phyloP scores from a whole-genome alignment of 176 grass and related monocot species.

The Echinochloa phyllopogon region DNA sequence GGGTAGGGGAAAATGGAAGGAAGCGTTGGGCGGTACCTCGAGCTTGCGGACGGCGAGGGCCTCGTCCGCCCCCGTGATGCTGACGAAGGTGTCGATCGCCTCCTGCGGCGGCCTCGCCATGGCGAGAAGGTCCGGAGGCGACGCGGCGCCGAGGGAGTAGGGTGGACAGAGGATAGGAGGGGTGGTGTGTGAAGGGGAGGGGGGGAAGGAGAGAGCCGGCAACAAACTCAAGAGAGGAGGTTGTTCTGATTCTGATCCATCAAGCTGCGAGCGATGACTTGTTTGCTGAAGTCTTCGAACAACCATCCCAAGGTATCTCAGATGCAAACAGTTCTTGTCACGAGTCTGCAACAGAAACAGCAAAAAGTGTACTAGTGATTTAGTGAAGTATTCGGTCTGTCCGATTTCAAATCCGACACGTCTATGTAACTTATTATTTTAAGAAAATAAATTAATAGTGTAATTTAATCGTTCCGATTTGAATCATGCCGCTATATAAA shows the following conservation, averaged over 20 bases:
- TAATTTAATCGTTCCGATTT: too few relatives aligned
- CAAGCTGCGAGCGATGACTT: conserved; percentile 12
- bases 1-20: too few relatives aligned
- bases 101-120: conserved; percentile 86
- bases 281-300: conserved; percentile 8
- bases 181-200: not conserved
- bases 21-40: conserved; percentile 51
- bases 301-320: not conserved
- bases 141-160: not conserved
- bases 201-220: not conserved
- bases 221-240: conserved; percentile 1
- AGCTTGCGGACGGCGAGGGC: conserved; percentile 73
- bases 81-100: conserved; percentile 83
- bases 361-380: too few relatives aligned
- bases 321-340: not conserved
- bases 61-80: conserved; percentile 78
- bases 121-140: conserved; percentile 13
- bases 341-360: not conserved
- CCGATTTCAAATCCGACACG: too few relatives aligned
- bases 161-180: conserved; percentile 5
- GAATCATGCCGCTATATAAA: too few relatives aligned
- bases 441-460: too few relatives aligned
- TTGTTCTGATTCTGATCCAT: conserved; percentile 11
- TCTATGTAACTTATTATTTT: too few relatives aligned
- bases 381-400: too few relatives aligned